A percentile compares a stretch with the other conserved stretches of the same genome.
phyloP scores from a whole-genome alignment of 2,329 filamentous ascomycete species.

The Massarina eburnea region DNA sequence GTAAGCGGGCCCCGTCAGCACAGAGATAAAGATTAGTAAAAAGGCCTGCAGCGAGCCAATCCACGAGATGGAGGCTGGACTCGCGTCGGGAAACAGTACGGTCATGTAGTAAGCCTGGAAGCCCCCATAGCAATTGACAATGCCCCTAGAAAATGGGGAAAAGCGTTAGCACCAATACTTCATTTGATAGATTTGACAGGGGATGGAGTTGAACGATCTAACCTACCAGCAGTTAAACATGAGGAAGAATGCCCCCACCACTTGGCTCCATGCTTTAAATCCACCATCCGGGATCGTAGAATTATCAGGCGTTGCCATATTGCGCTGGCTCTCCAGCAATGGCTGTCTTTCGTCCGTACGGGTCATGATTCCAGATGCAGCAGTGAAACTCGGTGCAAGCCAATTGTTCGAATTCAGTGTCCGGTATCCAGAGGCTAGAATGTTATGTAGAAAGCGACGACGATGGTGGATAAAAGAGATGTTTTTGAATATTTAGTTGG shows the following conservation, averaged over 20 bases:
- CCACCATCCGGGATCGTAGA: conserved; percentile 37
- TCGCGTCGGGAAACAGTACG: conserved; percentile 25
- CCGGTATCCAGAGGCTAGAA: too few species aligned
- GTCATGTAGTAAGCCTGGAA: conserved; percentile 33
- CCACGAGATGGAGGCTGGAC: conserved; percentile 52
- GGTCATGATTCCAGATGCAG: too few species aligned
- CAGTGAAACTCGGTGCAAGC: too few species aligned
- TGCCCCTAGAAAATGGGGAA: conserved; percentile 26
- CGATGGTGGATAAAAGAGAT: too few species aligned
- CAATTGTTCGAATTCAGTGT: too few species aligned
- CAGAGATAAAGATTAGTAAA: conserved; percentile 48
- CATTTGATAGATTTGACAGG: background rate
- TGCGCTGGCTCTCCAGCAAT: too few species aligned
- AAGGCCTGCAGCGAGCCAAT: conserved; percentile 53
- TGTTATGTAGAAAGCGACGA: too few species aligned
- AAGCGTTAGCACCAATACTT: conserved; percentile 9
- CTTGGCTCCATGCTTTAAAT: conserved; percentile 47
- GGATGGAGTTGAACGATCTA: conserved; percentile 24
- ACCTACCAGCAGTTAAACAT: conserved; percentile 48
- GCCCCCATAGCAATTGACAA: conserved; percentile 27
- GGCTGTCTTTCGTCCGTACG: too few species aligned
- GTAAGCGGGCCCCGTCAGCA: conserved; percentile 48
- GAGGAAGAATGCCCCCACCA: conserved; percentile 45
- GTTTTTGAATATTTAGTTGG: too few species aligned
- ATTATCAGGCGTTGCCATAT: too few species aligned